Base-by-base conservation (phyloP, 805 yeast genomes). In the Monosporozyma siamensis region DNA sequence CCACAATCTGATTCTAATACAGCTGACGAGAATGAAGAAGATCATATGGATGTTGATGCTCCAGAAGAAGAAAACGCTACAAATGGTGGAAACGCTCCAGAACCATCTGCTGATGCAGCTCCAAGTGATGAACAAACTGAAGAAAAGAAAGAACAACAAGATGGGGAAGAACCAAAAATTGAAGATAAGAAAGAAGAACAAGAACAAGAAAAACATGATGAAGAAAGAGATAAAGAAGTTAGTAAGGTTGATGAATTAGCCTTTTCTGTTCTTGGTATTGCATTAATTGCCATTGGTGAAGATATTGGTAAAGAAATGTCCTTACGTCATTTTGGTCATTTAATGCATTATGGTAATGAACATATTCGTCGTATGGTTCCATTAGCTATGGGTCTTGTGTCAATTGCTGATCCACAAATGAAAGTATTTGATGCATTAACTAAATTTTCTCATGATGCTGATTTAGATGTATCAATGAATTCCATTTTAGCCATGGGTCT, bases 241-340 rank as follows among this genome's bases (percentile, higher is more conserved):
- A 60, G 57, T 14, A 47, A 49, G 32, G 58, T 54, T 17, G 70
- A 63, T 34, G 69, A 67, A 40, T 52, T 61, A 55, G 95, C 94
- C 1, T 86, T 85, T 57, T 92, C 97, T 8, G 97, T 92, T 15
- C 72, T 92, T 41, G 98, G 98, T 46, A 75, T 92, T 51, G 98
- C 97, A 0, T 74, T 84, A 49, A 84, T 94, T 55, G 92, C 96
- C 11, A 81, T 92, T 83, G 99, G 99, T 49, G 99, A 92, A 65
- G 95, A 86, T 50, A 85, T 92, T 61, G 98, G 99, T 26, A 94
- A 85, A 64, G 96, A 90, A 53, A 92, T 92, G 98, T 82, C 90
- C 8, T 68, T 90, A 58, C 89, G 98, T 61, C 98, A 92, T 65
- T 90, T 90, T 63, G 89, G 95, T 38, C 98, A 92, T 65, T 72